phyloP scores from a whole-genome alignment of 2,329 filamentous ascomycete genomes.

The Parastagonospora nodorum region DNA sequence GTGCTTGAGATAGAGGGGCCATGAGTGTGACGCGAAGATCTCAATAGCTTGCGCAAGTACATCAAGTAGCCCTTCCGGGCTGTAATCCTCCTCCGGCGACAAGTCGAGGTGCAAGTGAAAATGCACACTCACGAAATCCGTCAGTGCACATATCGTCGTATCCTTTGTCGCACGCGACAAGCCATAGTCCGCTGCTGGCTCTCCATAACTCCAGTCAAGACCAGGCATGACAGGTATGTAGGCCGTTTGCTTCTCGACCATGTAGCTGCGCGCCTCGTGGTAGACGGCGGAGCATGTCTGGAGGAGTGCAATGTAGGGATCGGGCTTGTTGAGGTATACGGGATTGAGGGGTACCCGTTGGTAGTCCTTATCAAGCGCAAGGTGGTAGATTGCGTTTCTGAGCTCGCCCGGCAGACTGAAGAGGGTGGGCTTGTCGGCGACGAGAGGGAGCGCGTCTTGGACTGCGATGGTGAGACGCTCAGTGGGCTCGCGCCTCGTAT shows the following conservation, averaged over 20 bases:
- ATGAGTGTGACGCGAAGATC: neutral
- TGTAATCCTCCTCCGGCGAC: neutral
- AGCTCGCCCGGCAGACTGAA: slow-evolving; percentile 6
- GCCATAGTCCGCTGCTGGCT: neutral
- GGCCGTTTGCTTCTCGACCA: neutral
- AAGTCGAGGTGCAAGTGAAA: slow-evolving; percentile 7
- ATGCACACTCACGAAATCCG: slow-evolving; percentile 1
- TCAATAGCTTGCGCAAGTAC: slow-evolving; percentile 1
- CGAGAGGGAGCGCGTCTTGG: neutral
- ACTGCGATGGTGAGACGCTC: neutral
- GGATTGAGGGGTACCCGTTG: slow-evolving; percentile 1
- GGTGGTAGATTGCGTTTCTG: slow-evolving; percentile 3
- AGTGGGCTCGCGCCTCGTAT: neutral
- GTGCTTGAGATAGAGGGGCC: neutral
- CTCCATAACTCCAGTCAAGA: slow-evolving; percentile 2
- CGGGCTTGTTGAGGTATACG: slow-evolving; percentile 1
- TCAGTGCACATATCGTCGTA: slow-evolving; percentile 3
- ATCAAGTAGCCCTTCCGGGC: neutral
- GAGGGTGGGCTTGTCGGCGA: neutral
- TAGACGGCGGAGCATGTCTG: neutral
- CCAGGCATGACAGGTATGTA: slow-evolving; percentile 5
- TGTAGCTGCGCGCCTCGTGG: no score
- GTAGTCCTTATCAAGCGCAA: neutral
- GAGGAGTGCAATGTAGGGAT: neutral
- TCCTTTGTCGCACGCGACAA: slow-evolving; percentile 1